Base-by-base conservation (phyloP, 2,329 filamentous ascomycete genomes). In the Colletotrichum agaves region DNA sequence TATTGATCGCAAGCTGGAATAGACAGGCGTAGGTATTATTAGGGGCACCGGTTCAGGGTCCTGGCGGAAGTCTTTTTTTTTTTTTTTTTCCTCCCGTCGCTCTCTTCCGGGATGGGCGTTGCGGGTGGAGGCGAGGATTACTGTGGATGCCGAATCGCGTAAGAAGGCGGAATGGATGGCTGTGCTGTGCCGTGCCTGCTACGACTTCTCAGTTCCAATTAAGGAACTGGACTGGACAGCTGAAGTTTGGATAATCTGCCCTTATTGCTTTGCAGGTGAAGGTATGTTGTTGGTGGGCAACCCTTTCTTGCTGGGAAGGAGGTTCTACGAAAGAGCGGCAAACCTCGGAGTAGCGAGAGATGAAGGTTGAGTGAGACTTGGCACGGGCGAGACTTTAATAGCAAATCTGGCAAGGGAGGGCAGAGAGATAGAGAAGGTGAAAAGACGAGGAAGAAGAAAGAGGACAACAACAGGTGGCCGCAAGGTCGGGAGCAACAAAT, bases 41-140 rank as follows among this genome's bases (percentile, higher is more conserved):
- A 35, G 56, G 43, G 31, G 31, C 19, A 23, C 13, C 13, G 11
- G 27, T 37, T 35, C 56, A 59, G 56, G 56, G 56, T 59, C 43
- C 33, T 39, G 7, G 55, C 13, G 23, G 17, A 27, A 27, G n/a
- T n/a, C 21, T 56, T 56, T 56, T 37, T 19, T 50, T 41, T 50
- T 31, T 50, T 13, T 50, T 61, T 52, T 33, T 19, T 11, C 17
- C 33, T 41, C 17, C n/a, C 23, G 19, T 60, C 44, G 21, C 6
- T 27, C 27, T 27, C 27, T 27, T 7, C 5, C 37, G 52, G 53
- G 35, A 41, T 13, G 52, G 41, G 61, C 50, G 43, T 49, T 49
- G 50, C 44, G 43, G 58, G 43, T 57, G 50, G 27, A 67, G 50
- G 63, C 60, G 49, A 66, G 58, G 50, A 50, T 37, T 66, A 46